These are phyloP conservation scores for Tricholoma furcatifolium DNA, from an alignment of 768 basidiomycete species.

Conservation along the genomic window DNA sequence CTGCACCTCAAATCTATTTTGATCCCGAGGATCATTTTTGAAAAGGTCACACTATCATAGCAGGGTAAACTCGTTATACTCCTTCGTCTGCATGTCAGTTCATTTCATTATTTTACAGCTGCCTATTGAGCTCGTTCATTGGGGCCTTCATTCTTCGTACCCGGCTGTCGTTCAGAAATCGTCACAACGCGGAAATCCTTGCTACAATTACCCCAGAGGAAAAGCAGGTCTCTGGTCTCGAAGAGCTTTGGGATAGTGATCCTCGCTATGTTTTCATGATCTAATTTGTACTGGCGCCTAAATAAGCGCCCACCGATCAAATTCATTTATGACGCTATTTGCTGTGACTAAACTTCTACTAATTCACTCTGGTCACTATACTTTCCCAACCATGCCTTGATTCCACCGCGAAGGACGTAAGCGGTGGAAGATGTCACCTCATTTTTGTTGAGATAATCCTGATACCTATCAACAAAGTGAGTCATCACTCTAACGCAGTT, in stretches of 20 bases:
- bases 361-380: slow-evolving; percentile 30
- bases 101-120: no score
- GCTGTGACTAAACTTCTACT: slow-evolving; percentile 19
- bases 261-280: background rate
- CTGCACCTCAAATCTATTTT: no score
- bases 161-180: slow-evolving; percentile 37
- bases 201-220: slow-evolving; percentile 16
- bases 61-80: no score
- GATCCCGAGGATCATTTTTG: no score
- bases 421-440: slow-evolving; percentile 34
- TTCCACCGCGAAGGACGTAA: slow-evolving; percentile 42
- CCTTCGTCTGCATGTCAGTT: no score
- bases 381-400: slow-evolving; percentile 38
- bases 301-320: no score
- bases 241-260: slow-evolving; percentile 6
- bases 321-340: no score
- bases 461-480: slow-evolving; percentile 37
- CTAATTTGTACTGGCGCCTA: no score
- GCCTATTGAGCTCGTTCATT: no score
- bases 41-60: no score
- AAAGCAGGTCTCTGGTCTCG: background rate
- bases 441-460: slow-evolving; percentile 40
- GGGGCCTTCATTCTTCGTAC: slow-evolving; percentile 41
- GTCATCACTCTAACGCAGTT: no score
- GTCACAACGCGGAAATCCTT: slow-evolving; percentile 28